phyloP scores from a whole-genome alignment of 2,329 filamentous ascomycete genomes.

The Cordyceps cateniannulata region DNA sequence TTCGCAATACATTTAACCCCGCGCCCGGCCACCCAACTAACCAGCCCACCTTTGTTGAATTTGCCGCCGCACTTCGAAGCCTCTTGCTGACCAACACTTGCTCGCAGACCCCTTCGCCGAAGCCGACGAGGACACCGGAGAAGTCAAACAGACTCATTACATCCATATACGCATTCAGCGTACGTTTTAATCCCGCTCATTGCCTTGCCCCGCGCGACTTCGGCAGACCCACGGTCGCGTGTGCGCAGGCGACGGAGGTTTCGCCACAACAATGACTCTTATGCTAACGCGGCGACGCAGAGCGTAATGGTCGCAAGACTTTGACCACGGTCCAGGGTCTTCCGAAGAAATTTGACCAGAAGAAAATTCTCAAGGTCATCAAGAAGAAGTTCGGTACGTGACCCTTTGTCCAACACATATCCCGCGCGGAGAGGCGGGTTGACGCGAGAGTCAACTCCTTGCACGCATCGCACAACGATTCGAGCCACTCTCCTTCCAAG shows the following conservation, averaged over 20 bases:
- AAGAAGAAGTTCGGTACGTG: slow-evolving; percentile 94
- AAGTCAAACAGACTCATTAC: slow-evolving; percentile 91
- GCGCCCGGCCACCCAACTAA: slow-evolving; percentile 5
- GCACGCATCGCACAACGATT: not conserved
- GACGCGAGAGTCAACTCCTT: not conserved
- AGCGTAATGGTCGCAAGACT: slow-evolving; percentile 99
- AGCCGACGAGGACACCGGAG: slow-evolving; percentile 98
- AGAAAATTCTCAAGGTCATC: slow-evolving; percentile 99
- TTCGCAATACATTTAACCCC: not conserved
- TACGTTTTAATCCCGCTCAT: slow-evolving; percentile 44
- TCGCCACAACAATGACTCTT: slow-evolving; percentile 2
- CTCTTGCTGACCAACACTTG: slow-evolving; percentile 20
- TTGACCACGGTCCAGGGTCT: slow-evolving; percentile 99
- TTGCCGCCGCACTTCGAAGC: slow-evolving; percentile 1
- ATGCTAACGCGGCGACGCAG: slow-evolving; percentile 48
- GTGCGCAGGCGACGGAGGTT: not conserved
- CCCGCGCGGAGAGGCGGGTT: not conserved
- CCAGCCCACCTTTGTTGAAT: not conserved
- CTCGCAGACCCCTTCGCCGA: slow-evolving; percentile 97
- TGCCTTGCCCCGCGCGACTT: slow-evolving; percentile 3
- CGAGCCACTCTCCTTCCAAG: not conserved
- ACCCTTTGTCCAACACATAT: not conserved
- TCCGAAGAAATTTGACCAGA: slow-evolving; percentile 97
- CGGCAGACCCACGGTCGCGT: slow-evolving; percentile 6
- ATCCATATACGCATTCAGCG: slow-evolving; percentile 99